A percentile compares a stretch with the other conserved stretches of the same genome.
These are phyloP conservation scores for Penicillium bovifimosum DNA, from an alignment of 495 filamentous ascomycete species.

Conservation along the genomic window DNA sequence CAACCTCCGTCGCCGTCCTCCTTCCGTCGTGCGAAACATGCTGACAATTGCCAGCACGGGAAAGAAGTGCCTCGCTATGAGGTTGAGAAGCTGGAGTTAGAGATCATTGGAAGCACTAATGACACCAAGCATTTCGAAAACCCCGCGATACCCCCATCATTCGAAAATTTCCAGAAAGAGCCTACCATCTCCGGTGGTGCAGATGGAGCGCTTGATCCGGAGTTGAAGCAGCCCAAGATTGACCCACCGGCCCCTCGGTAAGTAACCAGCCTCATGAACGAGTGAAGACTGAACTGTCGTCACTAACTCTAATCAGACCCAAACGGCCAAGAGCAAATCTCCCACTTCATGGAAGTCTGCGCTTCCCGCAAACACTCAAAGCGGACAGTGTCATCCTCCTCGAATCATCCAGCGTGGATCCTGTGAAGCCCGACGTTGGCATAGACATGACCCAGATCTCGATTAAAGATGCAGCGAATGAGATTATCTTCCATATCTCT, in stretches of 20 bases:
- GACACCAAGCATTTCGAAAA: constrained; percentile 4
- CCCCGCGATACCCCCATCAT: not conserved
- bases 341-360: not conserved
- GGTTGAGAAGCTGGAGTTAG: constrained; percentile 3
- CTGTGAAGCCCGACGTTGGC: not conserved
- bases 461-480: not conserved
- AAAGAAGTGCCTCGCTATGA: constrained; percentile 7
- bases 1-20: too few relatives aligned
- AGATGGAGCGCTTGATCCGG: constrained; percentile 3
- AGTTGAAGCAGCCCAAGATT: constrained; percentile 3
- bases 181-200: constrained; percentile 6
- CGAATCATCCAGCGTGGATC: constrained; percentile 1
- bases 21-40: not conserved
- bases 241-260: not conserved
- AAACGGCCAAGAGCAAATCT: constrained; percentile 6
- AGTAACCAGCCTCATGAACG: not conserved
- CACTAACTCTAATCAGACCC: not conserved
- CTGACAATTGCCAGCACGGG: not conserved
- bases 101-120: constrained; percentile 11
- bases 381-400: constrained; percentile 9
- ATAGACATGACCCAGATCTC: constrained; percentile 6
- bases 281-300: not conserved
- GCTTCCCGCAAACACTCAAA: constrained; percentile 2
- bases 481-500: constrained; percentile 6
- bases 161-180: constrained; percentile 8